Evolutionary conservation across 805 yeast species (phyloP), one percentile per base, ranked within the genome.

Genomic region (Yarrowia sp.): DNA sequence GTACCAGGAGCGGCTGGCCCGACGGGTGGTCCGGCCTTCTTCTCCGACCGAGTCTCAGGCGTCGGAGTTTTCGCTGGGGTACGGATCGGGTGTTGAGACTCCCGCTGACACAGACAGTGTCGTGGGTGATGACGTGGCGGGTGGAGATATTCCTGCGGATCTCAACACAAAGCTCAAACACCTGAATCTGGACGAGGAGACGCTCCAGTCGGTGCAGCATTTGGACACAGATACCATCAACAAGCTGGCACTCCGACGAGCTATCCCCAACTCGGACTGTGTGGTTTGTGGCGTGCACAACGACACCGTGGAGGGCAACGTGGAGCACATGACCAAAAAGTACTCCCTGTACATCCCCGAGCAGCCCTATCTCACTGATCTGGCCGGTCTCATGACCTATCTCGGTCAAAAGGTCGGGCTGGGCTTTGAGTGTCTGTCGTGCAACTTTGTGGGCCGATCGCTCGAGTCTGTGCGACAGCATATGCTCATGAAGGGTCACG

Each of bases 321-420:
- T 88, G 35, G 80, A 79, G 33, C 97, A 95, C 74, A 88, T 95
- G 96, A 86, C 84, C 71, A 81, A 80, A 66, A 78, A 75, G 41
- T 97, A 89, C 75, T 98, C 98, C 1, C 80, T 95, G 47, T 95
- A 88, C 67, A 82, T 95, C 7, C 99, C 99, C 0, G 98, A 95
- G 74, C 78, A 81, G 67, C 81, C 84, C 14, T 92, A 84, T 71
- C 79, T 95, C 55, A 78, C 76, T 0, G 90, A 92, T 73, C 77
- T 84, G 57, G 81, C 78, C 43, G 98, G 98, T 0, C 79, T 95
- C 44, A 75, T 95, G n/a, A 74, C 77, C 1, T 90, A 89, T 72
- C 76, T 95, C 66, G 90, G 89, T 47, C 95, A 91, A 68, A 87
- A 88, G 70, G 84, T 93, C 64, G 89, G 92, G 9, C 81, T 86